Evolutionary conservation across 2,329 filamentous ascomycete genomes (phyloP).

Genomic region (Lachnellula hyalina): DNA sequence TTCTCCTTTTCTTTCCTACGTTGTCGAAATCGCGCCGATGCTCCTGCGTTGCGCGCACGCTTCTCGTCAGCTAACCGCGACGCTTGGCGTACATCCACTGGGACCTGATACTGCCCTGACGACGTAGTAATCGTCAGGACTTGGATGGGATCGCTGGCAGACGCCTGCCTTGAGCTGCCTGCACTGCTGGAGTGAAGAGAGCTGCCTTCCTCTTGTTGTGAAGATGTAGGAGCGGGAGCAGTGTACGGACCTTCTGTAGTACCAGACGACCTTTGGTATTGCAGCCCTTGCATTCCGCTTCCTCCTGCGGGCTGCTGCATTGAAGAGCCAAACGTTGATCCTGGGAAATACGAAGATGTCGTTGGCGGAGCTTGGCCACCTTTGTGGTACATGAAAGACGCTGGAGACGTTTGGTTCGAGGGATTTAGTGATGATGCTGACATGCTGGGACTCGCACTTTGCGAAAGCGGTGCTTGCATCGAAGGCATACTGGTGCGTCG

Average conservation of each 20-base stretch:
- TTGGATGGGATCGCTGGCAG: constrained; percentile 30
- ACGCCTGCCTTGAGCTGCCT: constrained; percentile 29
- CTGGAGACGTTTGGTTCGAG: constrained; percentile 35
- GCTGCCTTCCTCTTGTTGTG: constrained; percentile 18
- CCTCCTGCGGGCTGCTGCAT: constrained; percentile 24
- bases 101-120: constrained; percentile 55
- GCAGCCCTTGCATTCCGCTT: constrained; percentile 21
- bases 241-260: constrained; percentile 32
- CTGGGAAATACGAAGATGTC: constrained; percentile 26
- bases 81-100: constrained; percentile 74
- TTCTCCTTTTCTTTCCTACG: constrained; percentile 78
- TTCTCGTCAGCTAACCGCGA: constrained; percentile 83
- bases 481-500: constrained; percentile 29
- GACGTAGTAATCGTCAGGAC: constrained; percentile 37
- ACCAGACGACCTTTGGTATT: constrained; percentile 26
- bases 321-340: constrained; percentile 24
- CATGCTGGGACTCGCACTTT: constrained; percentile 42
- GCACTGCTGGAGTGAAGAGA: constrained; percentile 27
- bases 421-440: constrained; percentile 42
- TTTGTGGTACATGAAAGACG: constrained; percentile 26
- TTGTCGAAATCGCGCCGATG: constrained; percentile 75
- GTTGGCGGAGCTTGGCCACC: constrained; percentile 19
- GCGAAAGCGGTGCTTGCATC: constrained; percentile 34
- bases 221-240: constrained; percentile 23
- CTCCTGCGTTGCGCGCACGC: constrained; percentile 76